A percentile compares a stretch with the other conserved stretches of the same genome.
Evolutionary conservation across 1,139 yeast species (phyloP).

Genomic region (Geotrichum klebahnii): DNA sequence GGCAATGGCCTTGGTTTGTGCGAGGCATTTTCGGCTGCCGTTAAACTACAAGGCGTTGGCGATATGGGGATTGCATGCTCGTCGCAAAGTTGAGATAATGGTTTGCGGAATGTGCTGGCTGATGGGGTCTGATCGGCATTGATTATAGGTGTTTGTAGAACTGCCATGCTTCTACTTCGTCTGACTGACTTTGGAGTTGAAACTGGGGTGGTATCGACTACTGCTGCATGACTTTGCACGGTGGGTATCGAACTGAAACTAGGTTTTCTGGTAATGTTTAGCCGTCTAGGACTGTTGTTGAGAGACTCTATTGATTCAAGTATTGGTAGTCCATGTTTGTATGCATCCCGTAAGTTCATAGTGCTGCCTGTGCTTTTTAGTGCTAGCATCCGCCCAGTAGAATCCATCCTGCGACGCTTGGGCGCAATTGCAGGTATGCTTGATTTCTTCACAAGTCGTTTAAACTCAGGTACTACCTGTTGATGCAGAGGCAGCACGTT

Average conservation of each 20-base stretch:
- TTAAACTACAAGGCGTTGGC: too few relatives aligned
- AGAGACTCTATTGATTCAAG: background rate
- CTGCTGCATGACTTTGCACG: background rate
- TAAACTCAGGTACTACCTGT: background rate
- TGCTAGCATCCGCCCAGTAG: background rate
- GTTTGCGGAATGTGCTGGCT: too few relatives aligned
- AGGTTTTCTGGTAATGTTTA: background rate
- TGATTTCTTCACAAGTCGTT: background rate
- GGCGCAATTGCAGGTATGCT: background rate
- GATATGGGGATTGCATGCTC: too few relatives aligned
- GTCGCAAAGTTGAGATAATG: too few relatives aligned
- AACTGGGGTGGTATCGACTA: too few relatives aligned
- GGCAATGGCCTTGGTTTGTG: background rate
- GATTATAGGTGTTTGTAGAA: background rate
- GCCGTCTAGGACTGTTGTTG: background rate
- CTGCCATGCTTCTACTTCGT: background rate
- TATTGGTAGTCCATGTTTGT: background rate
- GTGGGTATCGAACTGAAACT: background rate
- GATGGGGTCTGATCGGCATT: too few relatives aligned
- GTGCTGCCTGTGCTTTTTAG: background rate
- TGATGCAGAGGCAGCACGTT: background rate
- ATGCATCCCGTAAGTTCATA: background rate
- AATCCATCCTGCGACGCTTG: conserved; percentile 10
- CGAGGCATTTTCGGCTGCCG: background rate
- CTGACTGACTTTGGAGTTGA: background rate